Evolutionary conservation across 352 stramenopile species (phyloP), one percentile per base, ranked within the genome.

Genomic region (Aphanomyces astaci): DNA sequence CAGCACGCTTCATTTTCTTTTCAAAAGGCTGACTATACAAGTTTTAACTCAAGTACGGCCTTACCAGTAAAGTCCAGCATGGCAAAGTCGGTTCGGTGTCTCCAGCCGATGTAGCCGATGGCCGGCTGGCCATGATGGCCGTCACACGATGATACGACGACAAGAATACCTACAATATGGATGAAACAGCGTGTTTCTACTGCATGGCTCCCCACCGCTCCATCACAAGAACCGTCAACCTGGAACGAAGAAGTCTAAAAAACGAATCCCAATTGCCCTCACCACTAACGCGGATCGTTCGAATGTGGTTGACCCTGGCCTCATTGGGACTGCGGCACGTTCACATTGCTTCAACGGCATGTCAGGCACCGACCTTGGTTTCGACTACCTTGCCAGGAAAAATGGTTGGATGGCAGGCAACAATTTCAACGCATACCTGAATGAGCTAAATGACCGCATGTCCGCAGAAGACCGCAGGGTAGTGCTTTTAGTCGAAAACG

Each of bases 91-190:
- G 30, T 13, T 75, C 64, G 4, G 25, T 48, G 31, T 46, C 60
- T 15, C 13, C 27, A 0, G 59, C 11, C 10, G 46, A 1, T n/a
- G 32, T 72, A 2, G 11, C 24, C 10, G 52, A 65, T 24, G 59
- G 57, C 5, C 53, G 51, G 3, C 22, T 22, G 0, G 17, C n/a
- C n/a, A n/a, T n/a, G n/a, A n/a, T n/a, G n/a, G n/a, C n/a, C n/a
- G n/a, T n/a, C n/a, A 43, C 0, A 63, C 67, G 60, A 24, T 13
- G 25, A 9, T 71, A 73, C 36, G 55, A 55, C 1, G 48, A 54
- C n/a, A 15, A 36, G 15, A 40, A 68, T 33, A 66, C 64, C 25
- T 71, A 57, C 69, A 73, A 71, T 3, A 70, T 73, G 31, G 52
- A 73, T 24, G 62, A 71, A 46, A 71, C 45, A 4, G 46, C 54